These are phyloP conservation scores for Omphalotus guepiniiformis DNA, from an alignment of 768 basidiomycete species.

Conservation along the genomic window DNA sequence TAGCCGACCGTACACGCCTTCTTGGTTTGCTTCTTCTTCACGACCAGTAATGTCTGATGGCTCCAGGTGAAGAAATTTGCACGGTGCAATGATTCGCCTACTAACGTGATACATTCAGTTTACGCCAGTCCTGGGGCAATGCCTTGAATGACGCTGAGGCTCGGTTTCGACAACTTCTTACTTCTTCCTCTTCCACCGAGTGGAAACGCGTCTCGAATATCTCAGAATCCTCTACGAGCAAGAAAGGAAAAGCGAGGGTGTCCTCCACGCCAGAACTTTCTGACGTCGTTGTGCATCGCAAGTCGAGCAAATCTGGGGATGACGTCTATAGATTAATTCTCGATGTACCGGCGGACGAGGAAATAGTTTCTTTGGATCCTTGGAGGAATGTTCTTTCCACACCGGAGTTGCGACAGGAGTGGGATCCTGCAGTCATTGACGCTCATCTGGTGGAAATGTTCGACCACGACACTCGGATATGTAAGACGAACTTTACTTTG, in stretches of 20 bases:
- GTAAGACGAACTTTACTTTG: conserved; percentile 85
- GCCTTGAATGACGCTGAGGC: conserved; percentile 72
- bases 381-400: conserved; percentile 82
- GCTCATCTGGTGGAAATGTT: conserved; percentile 81
- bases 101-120: conserved; percentile 37
- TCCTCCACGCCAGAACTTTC: conserved; percentile 52
- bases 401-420: conserved; percentile 83
- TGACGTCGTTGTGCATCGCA: conserved; percentile 78
- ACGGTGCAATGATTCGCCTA: conserved; percentile 10
- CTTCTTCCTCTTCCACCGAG: conserved; percentile 61
- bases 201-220: conserved; percentile 73
- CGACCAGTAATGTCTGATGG: conserved; percentile 49
- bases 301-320: conserved; percentile 63
- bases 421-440: conserved; percentile 92
- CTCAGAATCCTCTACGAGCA: conserved; percentile 34
- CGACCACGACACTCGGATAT: conserved; percentile 80
- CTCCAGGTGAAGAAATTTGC: conserved; percentile 44
- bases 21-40: background rate
- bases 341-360: conserved; percentile 69
- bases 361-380: conserved; percentile 60
- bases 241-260: conserved; percentile 60
- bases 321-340: conserved; percentile 77
- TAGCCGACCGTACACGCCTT: background rate
- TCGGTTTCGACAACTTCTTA: conserved; percentile 73
- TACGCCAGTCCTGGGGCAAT: conserved; percentile 78